Percentiles rank a stretch among this genome's conserved stretches.
phyloP scores from a whole-genome alignment of 2,329 filamentous ascomycete species.

The Phyllosticta paracitricarpa region DNA sequence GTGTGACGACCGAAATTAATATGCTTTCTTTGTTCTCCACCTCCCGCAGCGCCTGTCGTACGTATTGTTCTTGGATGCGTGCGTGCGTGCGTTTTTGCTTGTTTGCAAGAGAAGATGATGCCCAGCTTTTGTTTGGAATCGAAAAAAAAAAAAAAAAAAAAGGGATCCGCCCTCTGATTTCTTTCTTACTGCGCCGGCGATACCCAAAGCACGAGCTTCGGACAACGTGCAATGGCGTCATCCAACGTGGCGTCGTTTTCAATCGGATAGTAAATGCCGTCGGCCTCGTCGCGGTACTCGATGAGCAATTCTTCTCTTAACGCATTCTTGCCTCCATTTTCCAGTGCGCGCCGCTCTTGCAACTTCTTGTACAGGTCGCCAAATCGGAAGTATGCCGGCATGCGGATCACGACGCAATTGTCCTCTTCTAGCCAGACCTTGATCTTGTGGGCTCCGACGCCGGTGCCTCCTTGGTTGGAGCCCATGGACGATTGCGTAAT shows the following conservation, averaged over 20 bases:
- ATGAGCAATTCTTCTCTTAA: slow-evolving; percentile 57
- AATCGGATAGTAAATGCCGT: slow-evolving; percentile 63
- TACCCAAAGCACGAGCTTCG: slow-evolving; percentile 50
- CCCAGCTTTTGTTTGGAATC: background rate
- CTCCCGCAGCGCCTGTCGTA: background rate
- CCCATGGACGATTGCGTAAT: slow-evolving; percentile 21
- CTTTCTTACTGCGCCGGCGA: background rate
- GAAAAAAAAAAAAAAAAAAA: background rate
- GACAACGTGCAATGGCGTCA: slow-evolving; percentile 69
- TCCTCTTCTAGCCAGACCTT: slow-evolving; percentile 84
- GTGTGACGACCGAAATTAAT: background rate
- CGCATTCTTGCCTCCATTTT: slow-evolving; percentile 31
- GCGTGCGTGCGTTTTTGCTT: background rate
- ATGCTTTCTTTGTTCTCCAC: background rate
- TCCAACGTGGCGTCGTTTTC: slow-evolving; percentile 74
- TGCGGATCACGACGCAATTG: slow-evolving; percentile 83
- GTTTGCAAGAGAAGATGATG: background rate
- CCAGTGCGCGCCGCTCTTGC: slow-evolving; percentile 69
- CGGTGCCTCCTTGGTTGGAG: slow-evolving; percentile 13
- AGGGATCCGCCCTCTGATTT: background rate
- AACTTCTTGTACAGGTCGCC: slow-evolving; percentile 75
- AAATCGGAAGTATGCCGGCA: slow-evolving; percentile 70
- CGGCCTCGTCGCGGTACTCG: slow-evolving; percentile 77
- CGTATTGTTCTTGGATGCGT: background rate
- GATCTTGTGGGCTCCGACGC: slow-evolving; percentile 57